Conservation (phyloP, 306 rosid genomes). For the Quercus alba region DNA sequence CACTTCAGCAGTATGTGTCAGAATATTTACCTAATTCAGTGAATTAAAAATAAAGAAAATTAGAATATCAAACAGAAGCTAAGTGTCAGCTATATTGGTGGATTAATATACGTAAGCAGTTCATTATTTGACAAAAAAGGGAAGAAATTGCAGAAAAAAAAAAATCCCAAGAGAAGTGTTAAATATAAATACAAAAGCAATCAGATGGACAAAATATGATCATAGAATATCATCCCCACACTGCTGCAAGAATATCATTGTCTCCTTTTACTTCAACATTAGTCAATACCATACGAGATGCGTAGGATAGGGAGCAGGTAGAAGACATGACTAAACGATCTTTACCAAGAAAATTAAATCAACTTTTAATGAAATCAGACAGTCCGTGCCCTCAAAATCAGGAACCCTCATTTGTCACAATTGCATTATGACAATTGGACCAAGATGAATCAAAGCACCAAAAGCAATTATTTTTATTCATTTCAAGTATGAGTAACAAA, state of each 20-base stretch:
- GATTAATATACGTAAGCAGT: neutral
- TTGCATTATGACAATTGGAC: neutral
- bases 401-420: neutral
- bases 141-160: neutral
- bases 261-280: neutral
- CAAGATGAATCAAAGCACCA: neutral
- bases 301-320: neutral
- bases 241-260: neutral
- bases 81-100: neutral
- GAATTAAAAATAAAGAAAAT: neutral
- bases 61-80: neutral
- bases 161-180: neutral
- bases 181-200: neutral
- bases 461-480: neutral
- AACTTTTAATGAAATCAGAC: neutral
- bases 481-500: neutral
- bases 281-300: neutral
- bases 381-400: neutral
- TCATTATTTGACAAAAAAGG: neutral
- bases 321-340: neutral
- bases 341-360: neutral
- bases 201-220: neutral
- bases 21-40: constrained; percentile 59
- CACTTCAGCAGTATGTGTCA: constrained; percentile 64
- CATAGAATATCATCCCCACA: too few relatives aligned